These are phyloP conservation scores for Magnaporthales sp. DNA, from an alignment of 2,329 filamentous ascomycete genomes.

Conservation along the genomic window DNA sequence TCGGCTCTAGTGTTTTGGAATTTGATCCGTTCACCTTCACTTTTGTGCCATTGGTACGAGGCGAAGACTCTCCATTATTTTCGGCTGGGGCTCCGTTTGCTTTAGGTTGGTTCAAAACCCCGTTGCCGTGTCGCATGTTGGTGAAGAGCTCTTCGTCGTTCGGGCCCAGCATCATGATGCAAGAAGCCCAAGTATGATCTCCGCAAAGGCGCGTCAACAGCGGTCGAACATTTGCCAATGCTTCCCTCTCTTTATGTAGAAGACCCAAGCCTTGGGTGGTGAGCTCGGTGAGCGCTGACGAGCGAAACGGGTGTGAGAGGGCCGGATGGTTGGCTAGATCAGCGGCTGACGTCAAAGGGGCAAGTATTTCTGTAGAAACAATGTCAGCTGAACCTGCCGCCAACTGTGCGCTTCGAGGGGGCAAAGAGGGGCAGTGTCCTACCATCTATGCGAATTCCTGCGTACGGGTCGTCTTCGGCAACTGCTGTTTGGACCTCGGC, in stretches of 20 bases:
- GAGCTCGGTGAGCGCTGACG: conserved; percentile 63
- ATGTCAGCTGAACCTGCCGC: conserved; percentile 8
- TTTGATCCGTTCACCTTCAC: neutral
- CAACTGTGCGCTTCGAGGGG: conserved; percentile 8
- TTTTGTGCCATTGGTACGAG: neutral
- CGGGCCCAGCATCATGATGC: conserved; percentile 45
- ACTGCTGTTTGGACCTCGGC: conserved; percentile 52
- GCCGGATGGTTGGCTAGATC: conserved; percentile 68
- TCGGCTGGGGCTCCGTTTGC: neutral
- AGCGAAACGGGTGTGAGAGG: conserved; percentile 65
- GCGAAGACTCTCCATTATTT: neutral
- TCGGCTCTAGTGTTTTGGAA: neutral
- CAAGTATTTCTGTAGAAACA: conserved; percentile 52
- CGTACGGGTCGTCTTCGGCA: conserved; percentile 67
- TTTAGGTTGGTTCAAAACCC: neutral
- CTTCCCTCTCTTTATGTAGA: conserved; percentile 65
- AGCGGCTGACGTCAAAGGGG: conserved; percentile 65
- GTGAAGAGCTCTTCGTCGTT: conserved; percentile 48
- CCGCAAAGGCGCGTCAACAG: conserved; percentile 66
- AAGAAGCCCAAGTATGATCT: conserved; percentile 61
- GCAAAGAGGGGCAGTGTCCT: conserved; percentile 21
- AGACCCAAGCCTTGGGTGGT: conserved; percentile 60
- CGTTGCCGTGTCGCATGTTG: neutral
- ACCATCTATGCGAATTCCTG: conserved; percentile 64
- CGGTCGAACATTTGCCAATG: conserved; percentile 66